Conservation (phyloP, 2,329 filamentous ascomycete species). For the Alternaria triticina region DNA sequence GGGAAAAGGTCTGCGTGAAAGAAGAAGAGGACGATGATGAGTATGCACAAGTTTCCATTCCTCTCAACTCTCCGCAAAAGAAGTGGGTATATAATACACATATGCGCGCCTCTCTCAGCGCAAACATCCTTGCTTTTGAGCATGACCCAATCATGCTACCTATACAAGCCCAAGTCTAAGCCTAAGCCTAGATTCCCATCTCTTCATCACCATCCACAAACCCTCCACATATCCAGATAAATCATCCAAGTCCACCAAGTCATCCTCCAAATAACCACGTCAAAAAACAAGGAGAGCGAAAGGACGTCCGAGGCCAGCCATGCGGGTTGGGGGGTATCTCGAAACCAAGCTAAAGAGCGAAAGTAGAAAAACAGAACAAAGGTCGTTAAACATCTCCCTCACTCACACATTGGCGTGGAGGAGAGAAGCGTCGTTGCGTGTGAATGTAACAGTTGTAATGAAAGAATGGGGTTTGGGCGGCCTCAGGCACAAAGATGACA, state of each 20-base stretch:
- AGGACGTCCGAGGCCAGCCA: slow-evolving; percentile 45
- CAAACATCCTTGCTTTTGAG: background rate
- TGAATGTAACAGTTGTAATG: slow-evolving; percentile 1
- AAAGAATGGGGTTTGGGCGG: background rate
- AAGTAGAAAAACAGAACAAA: slow-evolving; percentile 10
- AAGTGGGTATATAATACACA: background rate
- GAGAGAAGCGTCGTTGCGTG: slow-evolving; percentile 1
- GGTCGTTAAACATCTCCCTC: background rate
- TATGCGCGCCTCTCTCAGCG: background rate
- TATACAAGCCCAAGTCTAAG: background rate
- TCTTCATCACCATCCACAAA: background rate
- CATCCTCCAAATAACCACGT: too few species aligned
- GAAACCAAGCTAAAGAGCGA: slow-evolving; percentile 29
- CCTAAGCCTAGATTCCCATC: background rate
- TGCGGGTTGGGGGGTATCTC: slow-evolving; percentile 39
- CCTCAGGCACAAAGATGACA: slow-evolving; percentile 3
- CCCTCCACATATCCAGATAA: background rate
- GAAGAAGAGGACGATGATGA: too few species aligned
- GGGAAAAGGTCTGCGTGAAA: too few species aligned
- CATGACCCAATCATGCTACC: background rate
- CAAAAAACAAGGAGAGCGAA: too few species aligned
- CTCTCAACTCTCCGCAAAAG: background rate
- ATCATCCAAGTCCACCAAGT: background rate
- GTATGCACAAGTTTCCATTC: background rate
- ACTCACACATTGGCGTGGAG: background rate